Base-by-base conservation (phyloP, 192 early-diverging fungal species). In the Backusella circina region DNA sequence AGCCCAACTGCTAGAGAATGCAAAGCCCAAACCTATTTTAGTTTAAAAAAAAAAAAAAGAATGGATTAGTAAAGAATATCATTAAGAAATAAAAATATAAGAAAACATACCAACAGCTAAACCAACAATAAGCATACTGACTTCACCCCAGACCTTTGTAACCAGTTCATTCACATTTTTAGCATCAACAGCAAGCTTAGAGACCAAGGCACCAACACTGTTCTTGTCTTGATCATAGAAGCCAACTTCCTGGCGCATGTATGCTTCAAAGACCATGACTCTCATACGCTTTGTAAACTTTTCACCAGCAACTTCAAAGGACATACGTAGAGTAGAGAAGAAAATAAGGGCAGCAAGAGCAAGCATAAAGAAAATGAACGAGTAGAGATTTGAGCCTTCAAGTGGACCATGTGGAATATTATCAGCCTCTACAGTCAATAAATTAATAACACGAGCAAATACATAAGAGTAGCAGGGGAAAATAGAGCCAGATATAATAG, bases 201-300 rank as follows among this genome's bases (percentile, higher is more conserved):
- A 84, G 35, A 93, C 93, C 68, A 98, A 80, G 26, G 90, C 88
- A 32, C 97, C 97, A 9, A 88, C 88, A 57, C 87, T 86, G 74
- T 93, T 90, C 38, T 85, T 83, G 44, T 89, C 87, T n/a, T 89
- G 77, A 80, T 98, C 96, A 84, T 94, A 98, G 83, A 87, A 98
- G 8, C 78, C 92, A 39, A 95, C 90, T 54, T 97, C 93, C 82
- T 98, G 96, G 13, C 88, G 82, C 64, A 97, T 74, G 72, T 96
- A 89, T 7, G 93, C 81, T 1, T 81, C 70, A 85, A 97, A 97
- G 5, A 84, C 79, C 36, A 83, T 73, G 39, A 83, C 84, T 33
- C 96, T 91, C 38, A 94, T 79, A 1, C 86, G 75, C 67, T 77
- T 84, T 0, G 93, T 94, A 41, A 95, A 84, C 13, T 77, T 47